Conservation (phyloP, 2,329 filamentous ascomycete genomes). For the Aspergillus puulaauensis region DNA sequence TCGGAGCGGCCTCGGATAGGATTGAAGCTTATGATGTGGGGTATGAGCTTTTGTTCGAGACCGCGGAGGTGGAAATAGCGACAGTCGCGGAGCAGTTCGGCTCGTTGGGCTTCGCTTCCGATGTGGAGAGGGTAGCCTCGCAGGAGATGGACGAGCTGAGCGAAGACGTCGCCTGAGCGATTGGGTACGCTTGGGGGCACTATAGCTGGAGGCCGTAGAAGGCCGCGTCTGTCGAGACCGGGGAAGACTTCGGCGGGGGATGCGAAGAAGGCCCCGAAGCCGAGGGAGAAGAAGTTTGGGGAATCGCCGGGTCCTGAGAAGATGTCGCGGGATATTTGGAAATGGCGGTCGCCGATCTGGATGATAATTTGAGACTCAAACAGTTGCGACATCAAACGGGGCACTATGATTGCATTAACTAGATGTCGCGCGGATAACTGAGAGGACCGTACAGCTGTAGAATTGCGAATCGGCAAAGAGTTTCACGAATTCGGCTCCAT, state of each 20-base stretch:
- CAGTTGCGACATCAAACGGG: conserved; percentile 83
- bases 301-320: conserved; percentile 83
- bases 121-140: conserved; percentile 82
- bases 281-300: conserved; percentile 94
- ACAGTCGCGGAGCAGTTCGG: conserved; percentile 77
- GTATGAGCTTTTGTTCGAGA: conserved; percentile 81
- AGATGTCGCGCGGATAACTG: too few relatives aligned
- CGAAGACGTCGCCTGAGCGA: conserved; percentile 79
- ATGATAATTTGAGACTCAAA: conserved; percentile 88
- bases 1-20: conserved; percentile 66
- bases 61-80: conserved; percentile 92
- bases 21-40: conserved; percentile 75
- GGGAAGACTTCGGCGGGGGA: conserved; percentile 79
- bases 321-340: conserved; percentile 85
- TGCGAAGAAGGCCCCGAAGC: conserved; percentile 84
- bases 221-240: conserved; percentile 72
- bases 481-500: conserved; percentile 85
- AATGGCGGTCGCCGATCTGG: conserved; percentile 80
- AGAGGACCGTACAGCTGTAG: conserved; percentile 69
- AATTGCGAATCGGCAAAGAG: conserved; percentile 95
- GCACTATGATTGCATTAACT: conserved; percentile 56
- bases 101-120: conserved; percentile 71
- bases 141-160: conserved; percentile 76
- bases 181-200: conserved; percentile 77
- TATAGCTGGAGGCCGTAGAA: conserved; percentile 85